Base-by-base conservation (phyloP, 2,329 filamentous ascomycete genomes). In the Xylaria sp. region DNA sequence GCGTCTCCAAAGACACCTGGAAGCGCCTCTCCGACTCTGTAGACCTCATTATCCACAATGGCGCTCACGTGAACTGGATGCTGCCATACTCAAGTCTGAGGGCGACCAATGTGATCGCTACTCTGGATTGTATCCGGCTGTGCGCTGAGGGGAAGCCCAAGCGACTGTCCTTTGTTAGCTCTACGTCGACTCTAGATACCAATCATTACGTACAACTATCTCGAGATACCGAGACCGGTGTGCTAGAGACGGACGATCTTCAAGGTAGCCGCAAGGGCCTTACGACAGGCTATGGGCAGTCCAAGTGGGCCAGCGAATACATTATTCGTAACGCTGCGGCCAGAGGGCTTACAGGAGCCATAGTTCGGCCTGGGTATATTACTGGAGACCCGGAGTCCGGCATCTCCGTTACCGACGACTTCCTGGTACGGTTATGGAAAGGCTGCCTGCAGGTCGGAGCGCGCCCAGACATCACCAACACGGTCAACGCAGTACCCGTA, bases 261-360 rank as follows among this genome's bases (percentile, higher is more conserved):
- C 84, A 88, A 73, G 93, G 93, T 62, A 94, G 92, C 75, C 86
- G 89, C 48, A 90, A 84, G 60, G 93, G 93, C 32, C 88, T 98
- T 1, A 90, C 89, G 42, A 97, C 93, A 0, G 94, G 95, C 6
- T 98, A 98, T 75, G 94, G 94, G 1, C 94, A 97, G 79, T 90
- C 88, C 72, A 98, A 98, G 82, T 98, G 94, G 94, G 68, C 51
- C 3, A 48, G 37, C 8, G 87, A 90, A 74, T 82, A 87, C 60
- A 84, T 98, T 55, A 88, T 94, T 29, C 87, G 92, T 27, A 91
- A 93, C 78, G 94, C 94, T 27, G 93, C 93, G 59, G 84, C 84
- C 65, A 87, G 93, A 64, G 94, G 94, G 13, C 87, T 98, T 1
- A 83, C 82, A 18, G 94, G 93, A 18, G 87, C 90, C 25, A 88